Conservation (phyloP, 768 basidiomycete species). For the Lentinula aciculospora region DNA sequence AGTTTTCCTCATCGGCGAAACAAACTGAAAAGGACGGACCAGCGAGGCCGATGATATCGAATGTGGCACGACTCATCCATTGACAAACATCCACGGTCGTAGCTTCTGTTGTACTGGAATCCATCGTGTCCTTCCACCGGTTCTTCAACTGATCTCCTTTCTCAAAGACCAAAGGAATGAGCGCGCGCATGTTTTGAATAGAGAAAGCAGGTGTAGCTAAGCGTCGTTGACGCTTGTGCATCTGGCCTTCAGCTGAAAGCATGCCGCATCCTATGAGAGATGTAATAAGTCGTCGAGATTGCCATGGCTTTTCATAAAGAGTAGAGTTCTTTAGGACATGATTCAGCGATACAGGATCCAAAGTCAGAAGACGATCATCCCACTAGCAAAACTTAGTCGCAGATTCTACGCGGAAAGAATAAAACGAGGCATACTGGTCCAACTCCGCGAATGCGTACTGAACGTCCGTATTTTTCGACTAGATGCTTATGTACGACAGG, state of each 20-base stretch:
- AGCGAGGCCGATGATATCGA: slow-evolving; percentile 90
- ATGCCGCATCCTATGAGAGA: slow-evolving; percentile 79
- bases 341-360: slow-evolving; percentile 70
- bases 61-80: slow-evolving; percentile 80
- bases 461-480: slow-evolving; percentile 59
- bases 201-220: slow-evolving; percentile 78
- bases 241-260: slow-evolving; percentile 71
- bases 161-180: slow-evolving; percentile 66
- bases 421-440: slow-evolving; percentile 50
- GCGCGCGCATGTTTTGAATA: slow-evolving; percentile 64
- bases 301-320: slow-evolving; percentile 81
- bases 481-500: slow-evolving; percentile 47
- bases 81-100: slow-evolving; percentile 64
- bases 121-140: slow-evolving; percentile 51
- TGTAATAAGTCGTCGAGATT: slow-evolving; percentile 68
- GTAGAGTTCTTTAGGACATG: slow-evolving; percentile 71
- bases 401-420: not conserved
- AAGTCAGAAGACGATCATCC: slow-evolving; percentile 74
- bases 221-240: slow-evolving; percentile 77
- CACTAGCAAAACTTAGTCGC: slow-evolving; percentile 37
- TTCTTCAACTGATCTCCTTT: slow-evolving; percentile 61
- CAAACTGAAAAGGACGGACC: slow-evolving; percentile 33
- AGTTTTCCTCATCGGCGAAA: not conserved
- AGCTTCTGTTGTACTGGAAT: slow-evolving; percentile 21
- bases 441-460: slow-evolving; percentile 61